phyloP scores from a whole-genome alignment of 345 rosid species.

The Salix purpurea region DNA sequence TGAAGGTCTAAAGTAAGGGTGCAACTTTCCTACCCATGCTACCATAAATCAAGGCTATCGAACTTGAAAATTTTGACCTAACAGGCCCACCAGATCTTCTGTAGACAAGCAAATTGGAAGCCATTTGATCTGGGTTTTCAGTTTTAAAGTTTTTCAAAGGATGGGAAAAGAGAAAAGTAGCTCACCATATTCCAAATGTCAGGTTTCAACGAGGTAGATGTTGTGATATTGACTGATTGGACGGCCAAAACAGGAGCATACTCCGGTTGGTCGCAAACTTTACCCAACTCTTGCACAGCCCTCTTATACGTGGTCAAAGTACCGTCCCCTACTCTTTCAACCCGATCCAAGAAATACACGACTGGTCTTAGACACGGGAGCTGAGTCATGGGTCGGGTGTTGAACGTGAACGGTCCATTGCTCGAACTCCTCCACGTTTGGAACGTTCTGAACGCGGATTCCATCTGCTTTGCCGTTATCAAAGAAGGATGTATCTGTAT shows the following conservation, averaged over 20 bases:
- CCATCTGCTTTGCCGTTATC: constrained; percentile 52
- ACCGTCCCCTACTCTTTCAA: constrained; percentile 24
- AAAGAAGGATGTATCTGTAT: constrained; percentile 59
- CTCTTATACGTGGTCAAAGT: constrained; percentile 52
- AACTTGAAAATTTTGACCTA: not conserved
- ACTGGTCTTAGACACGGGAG: constrained; percentile 64
- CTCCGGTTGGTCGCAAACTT: constrained; percentile 34
- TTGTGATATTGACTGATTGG: constrained; percentile 42
- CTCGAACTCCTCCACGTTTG: constrained; percentile 66
- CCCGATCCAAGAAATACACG: constrained; percentile 56
- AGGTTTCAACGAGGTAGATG: constrained; percentile 31
- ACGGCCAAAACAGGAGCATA: constrained; percentile 36
- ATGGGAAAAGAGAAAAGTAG: not conserved
- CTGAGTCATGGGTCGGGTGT: constrained; percentile 51
- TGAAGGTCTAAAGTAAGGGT: not conserved
- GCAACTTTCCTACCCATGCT: not conserved
- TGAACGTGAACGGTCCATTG: constrained; percentile 60
- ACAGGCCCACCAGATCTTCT: not conserved
- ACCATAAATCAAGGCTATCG: not conserved
- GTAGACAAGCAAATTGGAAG: not conserved
- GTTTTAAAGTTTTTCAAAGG: not conserved
- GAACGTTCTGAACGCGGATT: constrained; percentile 58
- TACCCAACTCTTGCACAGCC: constrained; percentile 25
- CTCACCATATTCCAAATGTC: constrained; percentile 64
- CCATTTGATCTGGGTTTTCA: not conserved